Conservation (phyloP, 164 flowering plant species). For the Liriodendron chinense region DNA sequence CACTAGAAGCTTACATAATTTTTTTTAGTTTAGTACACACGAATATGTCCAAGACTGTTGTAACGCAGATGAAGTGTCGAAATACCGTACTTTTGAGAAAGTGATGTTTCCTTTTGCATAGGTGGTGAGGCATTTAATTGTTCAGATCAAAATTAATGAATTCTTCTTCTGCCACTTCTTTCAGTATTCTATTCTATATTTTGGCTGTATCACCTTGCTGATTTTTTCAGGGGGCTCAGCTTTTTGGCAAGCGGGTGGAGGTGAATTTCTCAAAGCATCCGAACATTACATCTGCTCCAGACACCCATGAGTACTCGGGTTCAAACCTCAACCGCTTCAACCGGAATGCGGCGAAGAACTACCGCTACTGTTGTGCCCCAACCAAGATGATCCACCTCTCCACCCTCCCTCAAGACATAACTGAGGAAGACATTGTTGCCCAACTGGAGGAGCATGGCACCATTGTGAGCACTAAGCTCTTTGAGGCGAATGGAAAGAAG, state of each 20-base stretch:
- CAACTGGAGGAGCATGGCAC: conserved; percentile 91
- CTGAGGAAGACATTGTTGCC: conserved; percentile 73
- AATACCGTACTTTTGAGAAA: no score
- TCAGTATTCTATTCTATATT: not conserved
- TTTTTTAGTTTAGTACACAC: no score
- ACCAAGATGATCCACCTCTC: conserved; percentile 97
- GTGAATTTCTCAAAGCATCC: conserved; percentile 93
- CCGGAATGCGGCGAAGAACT: conserved; percentile 93
- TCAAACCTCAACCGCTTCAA: conserved; percentile 96
- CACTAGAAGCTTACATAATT: no score
- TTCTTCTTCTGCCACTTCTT: not conserved
- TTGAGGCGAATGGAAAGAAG: conserved; percentile 94
- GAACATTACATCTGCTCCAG: conserved; percentile 75
- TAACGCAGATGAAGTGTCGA: no score
- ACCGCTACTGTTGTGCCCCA: conserved; percentile 96
- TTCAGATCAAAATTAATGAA: no score
- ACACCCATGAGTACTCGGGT: conserved; percentile 79
- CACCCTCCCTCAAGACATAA: conserved; percentile 72
- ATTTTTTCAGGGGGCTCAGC: conserved; percentile 62
- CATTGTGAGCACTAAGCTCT: conserved; percentile 71
- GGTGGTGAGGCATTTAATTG: no score
- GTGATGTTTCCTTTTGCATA: no score
- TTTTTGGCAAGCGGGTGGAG: conserved; percentile 90
- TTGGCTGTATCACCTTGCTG: not conserved
- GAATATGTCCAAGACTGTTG: no score